Percentiles rank a stretch among this genome's conserved stretches.
Evolutionary conservation across 2,329 filamentous ascomycete species (phyloP).

Genomic region (Aspergillus uvarum): DNA sequence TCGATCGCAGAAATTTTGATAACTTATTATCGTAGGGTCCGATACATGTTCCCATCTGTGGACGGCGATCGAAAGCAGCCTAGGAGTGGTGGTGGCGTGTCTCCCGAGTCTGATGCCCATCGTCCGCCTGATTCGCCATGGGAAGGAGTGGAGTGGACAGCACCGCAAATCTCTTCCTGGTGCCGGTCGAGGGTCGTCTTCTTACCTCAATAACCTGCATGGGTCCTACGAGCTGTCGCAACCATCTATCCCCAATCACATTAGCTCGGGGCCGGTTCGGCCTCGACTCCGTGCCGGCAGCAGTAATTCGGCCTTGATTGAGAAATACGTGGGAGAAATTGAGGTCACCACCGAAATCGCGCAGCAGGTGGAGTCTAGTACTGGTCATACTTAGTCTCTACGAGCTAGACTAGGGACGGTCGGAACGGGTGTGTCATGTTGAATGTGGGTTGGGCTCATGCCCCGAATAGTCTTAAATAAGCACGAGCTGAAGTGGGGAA

Average conservation of each 20-base stretch:
- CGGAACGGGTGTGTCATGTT: too few species aligned
- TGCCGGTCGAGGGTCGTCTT: not conserved
- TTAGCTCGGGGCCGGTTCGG: not conserved
- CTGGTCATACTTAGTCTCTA: too few species aligned
- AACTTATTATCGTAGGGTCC: not conserved
- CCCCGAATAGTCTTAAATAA: too few species aligned
- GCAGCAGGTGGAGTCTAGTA: not conserved
- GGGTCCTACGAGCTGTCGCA: not conserved
- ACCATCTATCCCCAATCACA: not conserved
- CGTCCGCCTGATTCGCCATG: not conserved
- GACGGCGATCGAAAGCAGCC: slow-evolving; percentile 4
- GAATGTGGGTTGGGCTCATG: too few species aligned
- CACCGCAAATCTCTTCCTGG: not conserved
- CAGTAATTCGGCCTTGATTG: not conserved
- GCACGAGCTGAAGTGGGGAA: too few species aligned
- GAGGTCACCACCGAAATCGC: not conserved
- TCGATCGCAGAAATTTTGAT: not conserved
- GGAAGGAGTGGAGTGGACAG: not conserved
- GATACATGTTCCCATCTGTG: slow-evolving; percentile 1
- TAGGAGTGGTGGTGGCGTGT: slow-evolving; percentile 1
- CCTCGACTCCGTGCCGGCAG: not conserved
- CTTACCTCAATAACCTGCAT: not conserved
- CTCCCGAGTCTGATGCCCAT: slow-evolving; percentile 3
- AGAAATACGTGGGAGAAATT: not conserved
- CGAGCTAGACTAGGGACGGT: too few species aligned